Evolutionary conservation across 768 basidiomycete genomes (phyloP), one percentile per base, ranked within the genome.

Genomic region (Lactarius deliciosus): DNA sequence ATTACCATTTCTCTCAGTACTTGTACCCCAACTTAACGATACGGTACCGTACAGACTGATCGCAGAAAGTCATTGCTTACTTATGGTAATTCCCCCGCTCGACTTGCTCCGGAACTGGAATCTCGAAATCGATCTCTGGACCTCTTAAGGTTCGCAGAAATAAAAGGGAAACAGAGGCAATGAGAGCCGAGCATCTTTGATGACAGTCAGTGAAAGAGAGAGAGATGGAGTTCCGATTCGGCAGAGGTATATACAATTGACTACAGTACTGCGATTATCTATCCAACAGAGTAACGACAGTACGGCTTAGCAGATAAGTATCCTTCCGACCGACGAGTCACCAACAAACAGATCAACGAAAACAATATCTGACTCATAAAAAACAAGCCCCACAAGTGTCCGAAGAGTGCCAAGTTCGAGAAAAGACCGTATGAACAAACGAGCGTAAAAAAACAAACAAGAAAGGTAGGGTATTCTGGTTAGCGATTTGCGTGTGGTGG

Each of bases 241-340:
- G 22, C 11, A 13, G 47, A 25, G 22, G 47, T 50, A 50, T 50
- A 50, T 50, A 50, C 47, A 13, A 50, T 50, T 50, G 11, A 22
- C 47, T 50, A 50, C 22, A 50, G n/a, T 50, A 50, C 45, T 13
- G n/a, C 11, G 11, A 50, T 11, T 13, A 22, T 50, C 47, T 15
- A 50, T 50, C 22, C 11, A 47, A 47, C 45, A 50, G 22, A 50
- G 47, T 50, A 50, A 50, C 47, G 47, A 50, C 47, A 50, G 47
- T 50, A 50, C 47, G 11, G 22, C 22, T 50, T 50, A 22, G 47
- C 45, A 22, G 45, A 47, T 47, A n/a, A 10, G 8, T 45, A 45
- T 45, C 43, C 20, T 25, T 53, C 22, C 22, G 25, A 25, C 50
- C 11, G 50, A 53, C 4, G 2, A 53, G 25, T 25, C n/a, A 53